Evolutionary conservation across 2,329 filamentous ascomycete species (phyloP).

Genomic region (Paracoccidioides brasiliensis): DNA sequence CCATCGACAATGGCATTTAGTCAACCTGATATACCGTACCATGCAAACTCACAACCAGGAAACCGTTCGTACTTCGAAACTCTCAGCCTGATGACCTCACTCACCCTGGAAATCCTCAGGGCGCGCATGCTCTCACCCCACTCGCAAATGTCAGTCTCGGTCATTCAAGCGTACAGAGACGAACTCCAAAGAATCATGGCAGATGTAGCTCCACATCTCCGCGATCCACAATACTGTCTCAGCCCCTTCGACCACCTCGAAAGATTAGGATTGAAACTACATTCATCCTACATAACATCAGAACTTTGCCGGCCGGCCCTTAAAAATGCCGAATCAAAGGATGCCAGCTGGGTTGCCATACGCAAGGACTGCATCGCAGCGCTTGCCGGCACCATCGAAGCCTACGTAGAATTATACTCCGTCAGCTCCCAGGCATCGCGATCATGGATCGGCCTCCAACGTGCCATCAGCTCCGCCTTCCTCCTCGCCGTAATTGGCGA

Average conservation of each 20-base stretch:
- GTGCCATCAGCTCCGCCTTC: constrained; percentile 36
- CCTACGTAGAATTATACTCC: constrained; percentile 44
- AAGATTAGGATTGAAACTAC: constrained; percentile 47
- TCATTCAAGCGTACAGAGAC: constrained; percentile 45
- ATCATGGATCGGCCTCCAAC: constrained; percentile 36
- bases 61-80: constrained; percentile 45
- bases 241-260: constrained; percentile 41
- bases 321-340: constrained; percentile 35
- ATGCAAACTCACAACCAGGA: constrained; percentile 35
- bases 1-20: constrained; percentile 43
- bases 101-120: constrained; percentile 45
- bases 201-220: constrained; percentile 45
- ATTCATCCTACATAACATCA: constrained; percentile 49
- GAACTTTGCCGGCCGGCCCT: constrained; percentile 50
- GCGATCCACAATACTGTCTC: constrained; percentile 36
- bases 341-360: constrained; percentile 28
- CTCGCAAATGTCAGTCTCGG: constrained; percentile 39
- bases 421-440: constrained; percentile 31
- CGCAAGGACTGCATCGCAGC: constrained; percentile 43
- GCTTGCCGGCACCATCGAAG: constrained; percentile 44
- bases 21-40: constrained; percentile 38
- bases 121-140: constrained; percentile 43
- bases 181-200: constrained; percentile 44
- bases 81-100: constrained; percentile 42
- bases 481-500: constrained; percentile 35